These are phyloP conservation scores for Suhomyces vadensis DNA, from an alignment of 805 yeast species.

Conservation along the genomic window DNA sequence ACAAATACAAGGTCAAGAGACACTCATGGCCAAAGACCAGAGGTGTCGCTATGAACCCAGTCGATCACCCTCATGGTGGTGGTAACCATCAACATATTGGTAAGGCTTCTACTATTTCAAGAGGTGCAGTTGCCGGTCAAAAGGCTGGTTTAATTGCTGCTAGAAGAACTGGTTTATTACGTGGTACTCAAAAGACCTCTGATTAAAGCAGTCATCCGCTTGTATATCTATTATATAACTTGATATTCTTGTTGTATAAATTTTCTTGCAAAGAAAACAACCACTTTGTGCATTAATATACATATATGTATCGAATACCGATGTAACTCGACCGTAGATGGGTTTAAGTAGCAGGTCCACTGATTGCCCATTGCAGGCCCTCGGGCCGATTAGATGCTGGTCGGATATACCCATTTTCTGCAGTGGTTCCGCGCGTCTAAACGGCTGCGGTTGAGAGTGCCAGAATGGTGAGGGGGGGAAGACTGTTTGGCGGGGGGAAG, in stretches of 20 bases:
- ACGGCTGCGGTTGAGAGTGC: too few relatives aligned
- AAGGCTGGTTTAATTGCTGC: conserved; percentile 99
- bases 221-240: conserved; percentile 3
- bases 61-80: conserved; percentile 99
- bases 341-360: not conserved
- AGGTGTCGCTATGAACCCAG: conserved; percentile 99
- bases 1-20: conserved; percentile 98
- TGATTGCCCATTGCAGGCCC: too few relatives aligned
- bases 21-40: conserved; percentile 99
- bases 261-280: conserved; percentile 5
- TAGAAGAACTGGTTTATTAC: conserved; percentile 99
- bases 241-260: not conserved
- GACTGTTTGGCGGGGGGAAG: too few relatives aligned
- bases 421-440: too few relatives aligned
- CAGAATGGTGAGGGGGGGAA: too few relatives aligned
- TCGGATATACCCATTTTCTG: too few relatives aligned
- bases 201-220: conserved; percentile 26
- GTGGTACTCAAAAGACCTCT: conserved; percentile 94
- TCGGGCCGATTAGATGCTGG: too few relatives aligned
- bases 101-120: conserved; percentile 98
- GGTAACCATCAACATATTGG: conserved; percentile 99
- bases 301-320: conserved; percentile 6
- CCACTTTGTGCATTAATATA: conserved; percentile 11
- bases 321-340: not conserved
- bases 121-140: conserved; percentile 99